phyloP scores from a whole-genome alignment of 2,329 filamentous ascomycete species.

The Proliferodiscus dingleyae region DNA sequence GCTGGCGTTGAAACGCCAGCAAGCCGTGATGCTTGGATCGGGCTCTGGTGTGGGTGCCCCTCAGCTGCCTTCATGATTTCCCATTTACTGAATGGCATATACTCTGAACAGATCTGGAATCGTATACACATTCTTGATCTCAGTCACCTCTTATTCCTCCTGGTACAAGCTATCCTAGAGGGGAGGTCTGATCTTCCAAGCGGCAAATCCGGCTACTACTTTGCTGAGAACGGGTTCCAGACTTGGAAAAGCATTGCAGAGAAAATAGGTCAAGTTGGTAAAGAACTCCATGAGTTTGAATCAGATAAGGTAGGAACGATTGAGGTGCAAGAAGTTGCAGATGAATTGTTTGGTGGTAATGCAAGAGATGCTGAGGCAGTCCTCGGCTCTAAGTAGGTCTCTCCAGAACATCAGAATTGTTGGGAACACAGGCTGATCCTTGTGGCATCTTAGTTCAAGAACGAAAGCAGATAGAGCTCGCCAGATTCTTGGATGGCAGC shows the following conservation, averaged over 20 bases:
- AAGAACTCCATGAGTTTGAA: conserved; percentile 30
- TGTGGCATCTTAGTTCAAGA: conserved; percentile 13
- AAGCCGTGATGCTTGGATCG: conserved; percentile 33
- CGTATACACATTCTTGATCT: conserved; percentile 44
- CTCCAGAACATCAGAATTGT: neutral
- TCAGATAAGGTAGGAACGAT: conserved; percentile 27
- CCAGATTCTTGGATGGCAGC: conserved; percentile 16
- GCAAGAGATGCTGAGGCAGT: conserved; percentile 32
- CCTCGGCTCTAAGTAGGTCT: conserved; percentile 29
- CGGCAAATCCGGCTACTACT: conserved; percentile 39
- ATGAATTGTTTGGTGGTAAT: conserved; percentile 20
- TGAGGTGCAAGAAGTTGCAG: conserved; percentile 28
- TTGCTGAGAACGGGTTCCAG: conserved; percentile 37
- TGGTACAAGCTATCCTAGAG: conserved; percentile 32
- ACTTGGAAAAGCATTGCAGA: conserved; percentile 37
- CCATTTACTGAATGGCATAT: neutral
- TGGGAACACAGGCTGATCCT: neutral
- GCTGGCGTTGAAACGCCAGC: conserved; percentile 29
- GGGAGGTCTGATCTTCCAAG: conserved; percentile 28
- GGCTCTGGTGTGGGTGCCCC: conserved; percentile 29
- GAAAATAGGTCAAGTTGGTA: conserved; percentile 32
- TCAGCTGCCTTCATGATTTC: neutral
- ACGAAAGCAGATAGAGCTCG: conserved; percentile 18
- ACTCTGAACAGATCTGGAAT: conserved; percentile 32
- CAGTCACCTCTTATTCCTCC: conserved; percentile 36